Base-by-base conservation (phyloP, 1,139 yeast genomes). In the Schwanniomyces etchellsii region DNA sequence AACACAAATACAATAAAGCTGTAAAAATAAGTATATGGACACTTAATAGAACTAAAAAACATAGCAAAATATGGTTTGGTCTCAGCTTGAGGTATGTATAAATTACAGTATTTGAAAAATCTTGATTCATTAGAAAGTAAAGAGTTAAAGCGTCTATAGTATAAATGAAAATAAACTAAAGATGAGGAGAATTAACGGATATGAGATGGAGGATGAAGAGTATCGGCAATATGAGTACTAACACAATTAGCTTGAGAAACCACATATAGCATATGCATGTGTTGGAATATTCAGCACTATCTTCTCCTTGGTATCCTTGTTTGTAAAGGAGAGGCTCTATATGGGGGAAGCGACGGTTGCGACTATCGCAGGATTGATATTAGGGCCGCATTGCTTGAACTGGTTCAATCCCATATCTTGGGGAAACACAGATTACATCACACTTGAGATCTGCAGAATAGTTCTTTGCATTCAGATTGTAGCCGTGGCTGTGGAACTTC, bases 261-360 rank as follows among this genome's bases (percentile, higher is more conserved):
- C 96, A 2, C 97, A 91, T 56, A 73, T 88, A 17, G 95, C 96
- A 0, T 91, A 91, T 51, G 96, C 97, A 7, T 78, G 91, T 45
- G 73, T 89, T 14, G 98, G 97, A 27, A 83, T 88, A 14, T 93
- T 93, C 52, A 76, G 94, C 33, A 77, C 95, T 5, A 58, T 82
- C 22, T 91, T 91, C 55, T 88, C 97, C 7, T 66, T 93, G 24
- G 76, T 84, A n/a, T 91, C 97, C 1, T 73, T 89, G 25, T 85
- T 88, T 48, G 88, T 91, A 28, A 93, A 91, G 53, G 97, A 91
- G 55, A 73, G 75, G 43, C 64, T 89, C 12, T 91, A 84, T 55
- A 83, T 91, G 16, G 97, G 98, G 47, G 98, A 91, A 60, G 96
- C 97, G 10, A 81, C 96, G 0, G 93, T 89, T 23, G 96, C 97